A percentile compares a stretch with the other conserved stretches of the same genome.
phyloP scores from a whole-genome alignment of 768 basidiomycete genomes.

The Boletus vinaceobasis region DNA sequence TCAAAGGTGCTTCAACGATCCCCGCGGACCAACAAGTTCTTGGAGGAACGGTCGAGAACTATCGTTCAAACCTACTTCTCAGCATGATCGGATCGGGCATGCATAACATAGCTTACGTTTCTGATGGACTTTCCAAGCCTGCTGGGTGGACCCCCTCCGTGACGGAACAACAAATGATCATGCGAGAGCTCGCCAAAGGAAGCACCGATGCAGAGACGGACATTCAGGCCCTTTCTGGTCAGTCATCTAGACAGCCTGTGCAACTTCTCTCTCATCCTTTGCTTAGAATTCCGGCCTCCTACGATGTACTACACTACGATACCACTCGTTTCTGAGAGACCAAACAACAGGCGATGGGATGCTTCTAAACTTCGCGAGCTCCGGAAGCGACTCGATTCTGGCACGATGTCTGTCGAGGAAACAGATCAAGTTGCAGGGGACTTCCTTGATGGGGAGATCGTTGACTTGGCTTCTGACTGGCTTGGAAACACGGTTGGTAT shows the following conservation, averaged over 20 bases:
- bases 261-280: slow-evolving; percentile 10
- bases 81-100: slow-evolving; percentile 82
- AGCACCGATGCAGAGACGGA: slow-evolving; percentile 78
- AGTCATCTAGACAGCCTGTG: slow-evolving; percentile 25
- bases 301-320: slow-evolving; percentile 97
- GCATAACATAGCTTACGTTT: slow-evolving; percentile 53
- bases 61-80: slow-evolving; percentile 84
- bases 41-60: slow-evolving; percentile 90
- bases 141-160: slow-evolving; percentile 70
- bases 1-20: slow-evolving; percentile 90
- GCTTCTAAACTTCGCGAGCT: slow-evolving; percentile 91
- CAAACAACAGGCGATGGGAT: slow-evolving; percentile 87
- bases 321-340: slow-evolving; percentile 81
- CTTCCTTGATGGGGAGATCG: slow-evolving; percentile 91
- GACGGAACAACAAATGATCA: slow-evolving; percentile 96
- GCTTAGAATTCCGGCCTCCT: slow-evolving; percentile 81
- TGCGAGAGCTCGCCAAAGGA: slow-evolving; percentile 85
- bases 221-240: slow-evolving; percentile 82
- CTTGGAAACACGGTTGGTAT: slow-evolving; percentile 79
- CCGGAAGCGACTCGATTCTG: slow-evolving; percentile 91
- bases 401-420: slow-evolving; percentile 77
- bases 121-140: slow-evolving; percentile 58
- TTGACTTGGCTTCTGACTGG: slow-evolving; percentile 96
- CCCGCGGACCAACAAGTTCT: slow-evolving; percentile 93
- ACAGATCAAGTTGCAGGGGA: slow-evolving; percentile 88